Base-by-base conservation (phyloP, 129 eudicot species). In the Tanacetum coccineum region DNA sequence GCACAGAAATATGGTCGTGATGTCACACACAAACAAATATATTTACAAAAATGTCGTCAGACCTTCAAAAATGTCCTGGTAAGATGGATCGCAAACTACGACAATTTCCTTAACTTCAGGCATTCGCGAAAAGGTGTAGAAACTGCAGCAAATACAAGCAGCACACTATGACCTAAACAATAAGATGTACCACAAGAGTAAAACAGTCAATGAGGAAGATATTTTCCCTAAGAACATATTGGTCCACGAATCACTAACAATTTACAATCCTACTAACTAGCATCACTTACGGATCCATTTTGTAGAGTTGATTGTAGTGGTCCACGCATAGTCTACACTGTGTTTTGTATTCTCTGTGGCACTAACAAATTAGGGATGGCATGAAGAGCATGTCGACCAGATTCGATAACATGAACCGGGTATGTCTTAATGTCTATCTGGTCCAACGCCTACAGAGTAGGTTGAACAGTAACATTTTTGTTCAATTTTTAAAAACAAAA, bases 41-140 rank as follows among this genome's bases (percentile, higher is more conserved):
- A 40, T 13, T 14, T 49, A 18, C 51, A 67, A 11, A 40, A 9
- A 63, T 57, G 57, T 53, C 45, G 6, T 47, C 70, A 53, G 75
- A 94, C 99, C 99, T 94, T 86, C 87, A 80, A 94, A 94, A 46
- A 94, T 87, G 81, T 87, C 97, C 71, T 67, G 80, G 80, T 94
- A 94, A 51, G 95, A 89, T 70, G 99, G 97, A 83, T 94, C 97
- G 66, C 99, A 94, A 67, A 94, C 99, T n/a, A 94, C 99, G 73
- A 94, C 80, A 42, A 94, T 89, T 78, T 94, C 99, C 81, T 83
- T 94, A 66, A 94, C 94, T 76, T 94, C 88, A 46, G 81, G 87
- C 95, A 94, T 82, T 62, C 39, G 69, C n/a, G 97, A 87, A 78
- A 94, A 89, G 46, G 93, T 89, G 82, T 84, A 87, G 77, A 94